Conservation (phyloP, 2,329 filamentous ascomycete species). For the Ramichloridium luteum region DNA sequence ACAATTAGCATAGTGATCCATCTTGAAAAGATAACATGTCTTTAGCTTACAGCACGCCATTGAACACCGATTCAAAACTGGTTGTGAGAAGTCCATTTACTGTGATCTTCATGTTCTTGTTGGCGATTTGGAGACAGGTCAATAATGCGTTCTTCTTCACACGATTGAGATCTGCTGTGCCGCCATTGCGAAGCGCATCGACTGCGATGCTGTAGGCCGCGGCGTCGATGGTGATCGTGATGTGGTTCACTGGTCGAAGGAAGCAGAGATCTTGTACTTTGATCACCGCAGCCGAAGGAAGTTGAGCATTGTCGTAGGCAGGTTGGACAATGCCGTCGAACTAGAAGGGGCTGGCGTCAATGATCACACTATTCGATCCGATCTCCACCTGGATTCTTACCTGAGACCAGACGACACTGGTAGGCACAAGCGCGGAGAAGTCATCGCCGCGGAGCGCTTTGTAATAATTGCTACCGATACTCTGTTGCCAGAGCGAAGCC, state of each 20-base stretch:
- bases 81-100: no score
- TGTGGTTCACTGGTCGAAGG: conserved; percentile 13
- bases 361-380: not conserved
- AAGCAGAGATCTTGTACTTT: conserved; percentile 18
- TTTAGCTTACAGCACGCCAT: no score
- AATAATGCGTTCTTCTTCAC: conserved; percentile 6
- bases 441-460: conserved; percentile 14
- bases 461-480: conserved; percentile 19
- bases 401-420: conserved; percentile 19
- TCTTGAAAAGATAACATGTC: no score
- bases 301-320: conserved; percentile 16
- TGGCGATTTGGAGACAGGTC: conserved; percentile 13
- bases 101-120: conserved; percentile 13
- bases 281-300: conserved; percentile 18
- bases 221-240: conserved; percentile 18
- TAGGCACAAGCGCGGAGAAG: conserved; percentile 19
- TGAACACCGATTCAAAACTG: conserved; percentile 8
- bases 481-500: conserved; percentile 21
- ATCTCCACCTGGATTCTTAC: conserved; percentile 1
- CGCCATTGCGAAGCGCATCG: conserved; percentile 20
- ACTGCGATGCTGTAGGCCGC: conserved; percentile 20
- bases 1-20: no score
- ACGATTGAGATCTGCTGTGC: conserved; percentile 14
- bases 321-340: conserved; percentile 20
- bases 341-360: conserved; percentile 2